A percentile compares a stretch with the other conserved stretches of the same genome.
Evolutionary conservation across 1,139 yeast species (phyloP).

Genomic region (Scheffersomyces quercinus): DNA sequence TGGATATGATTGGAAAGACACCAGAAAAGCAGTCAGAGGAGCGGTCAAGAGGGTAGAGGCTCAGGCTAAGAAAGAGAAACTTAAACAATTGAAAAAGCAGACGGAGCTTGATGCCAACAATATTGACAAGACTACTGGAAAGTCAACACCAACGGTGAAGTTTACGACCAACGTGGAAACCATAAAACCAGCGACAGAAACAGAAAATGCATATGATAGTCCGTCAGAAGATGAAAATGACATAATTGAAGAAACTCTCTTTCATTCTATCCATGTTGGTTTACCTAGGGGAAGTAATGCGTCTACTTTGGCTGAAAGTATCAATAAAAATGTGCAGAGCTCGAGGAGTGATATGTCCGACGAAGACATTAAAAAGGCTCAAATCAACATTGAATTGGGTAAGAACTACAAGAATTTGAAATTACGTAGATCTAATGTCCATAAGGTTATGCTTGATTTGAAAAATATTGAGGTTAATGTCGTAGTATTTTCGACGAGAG

Average conservation of each 20-base stretch:
- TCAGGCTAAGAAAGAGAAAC: slow-evolving; percentile 35
- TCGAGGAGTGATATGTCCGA: slow-evolving; percentile 16
- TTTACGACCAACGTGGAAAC: slow-evolving; percentile 1
- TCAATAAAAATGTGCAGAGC: slow-evolving; percentile 48
- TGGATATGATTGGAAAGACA: slow-evolving; percentile 91
- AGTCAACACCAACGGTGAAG: slow-evolving; percentile 4
- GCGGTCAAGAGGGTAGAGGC: slow-evolving; percentile 65
- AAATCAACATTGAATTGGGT: slow-evolving; percentile 21
- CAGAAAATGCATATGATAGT: slow-evolving; percentile 18
- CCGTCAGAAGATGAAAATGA: slow-evolving; percentile 19
- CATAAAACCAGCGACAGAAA: background rate
- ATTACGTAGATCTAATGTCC: slow-evolving; percentile 62
- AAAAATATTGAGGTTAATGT: slow-evolving; percentile 52
- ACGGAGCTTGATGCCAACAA: background rate
- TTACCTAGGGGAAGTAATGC: slow-evolving; percentile 55
- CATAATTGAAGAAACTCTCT: slow-evolving; percentile 63
- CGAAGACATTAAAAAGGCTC: slow-evolving; percentile 9
- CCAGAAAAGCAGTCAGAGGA: slow-evolving; percentile 63
- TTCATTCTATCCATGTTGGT: slow-evolving; percentile 72
- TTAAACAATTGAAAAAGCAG: slow-evolving; percentile 11
- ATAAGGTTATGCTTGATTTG: slow-evolving; percentile 64
- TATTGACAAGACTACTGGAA: slow-evolving; percentile 1
- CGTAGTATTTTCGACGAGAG: slow-evolving; percentile 47
- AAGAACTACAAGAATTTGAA: slow-evolving; percentile 46
- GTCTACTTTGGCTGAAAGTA: slow-evolving; percentile 47